These are phyloP conservation scores for Morella rubra DNA, from an alignment of 306 rosid genomes.

Conservation along the genomic window DNA sequence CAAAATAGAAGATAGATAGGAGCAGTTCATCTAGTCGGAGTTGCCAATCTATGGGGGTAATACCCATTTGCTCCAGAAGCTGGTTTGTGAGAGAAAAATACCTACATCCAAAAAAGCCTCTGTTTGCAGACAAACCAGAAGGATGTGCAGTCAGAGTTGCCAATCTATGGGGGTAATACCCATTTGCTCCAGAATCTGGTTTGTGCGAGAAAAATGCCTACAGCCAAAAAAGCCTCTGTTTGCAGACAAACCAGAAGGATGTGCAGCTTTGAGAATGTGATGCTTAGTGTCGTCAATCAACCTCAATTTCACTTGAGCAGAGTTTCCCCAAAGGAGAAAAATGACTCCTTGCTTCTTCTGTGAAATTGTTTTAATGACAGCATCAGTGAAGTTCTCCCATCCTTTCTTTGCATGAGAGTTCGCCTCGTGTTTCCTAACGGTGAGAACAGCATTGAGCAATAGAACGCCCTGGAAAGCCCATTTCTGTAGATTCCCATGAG, in stretches of 20 bases:
- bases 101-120: conserved; percentile 99
- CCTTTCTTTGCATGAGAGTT: conserved; percentile 95
- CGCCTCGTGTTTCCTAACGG: conserved; percentile 85
- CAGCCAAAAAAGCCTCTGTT: conserved; percentile 94
- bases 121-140: conserved; percentile 89
- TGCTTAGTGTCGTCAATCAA: conserved; percentile 77
- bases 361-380: conserved; percentile 78
- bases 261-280: conserved; percentile 86
- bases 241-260: conserved; percentile 98
- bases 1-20: too few species aligned
- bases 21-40: conserved; percentile 33
- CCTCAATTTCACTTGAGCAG: conserved; percentile 83
- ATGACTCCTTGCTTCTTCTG: conserved; percentile 80
- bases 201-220: conserved; percentile 95
- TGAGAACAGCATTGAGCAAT: conserved; percentile 90
- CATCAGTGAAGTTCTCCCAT: conserved; percentile 94
- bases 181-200: conserved; percentile 69
- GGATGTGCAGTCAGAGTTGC: conserved; percentile 92
- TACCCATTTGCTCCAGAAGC: conserved; percentile 66
- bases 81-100: conserved; percentile 87
- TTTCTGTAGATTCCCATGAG: conserved; percentile 80
- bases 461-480: conserved; percentile 98
- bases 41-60: conserved; percentile 78
- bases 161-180: conserved; percentile 68
- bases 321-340: conserved; percentile 92